Conservation (phyloP, 805 yeast genomes). For the Grigorovia humatica region DNA sequence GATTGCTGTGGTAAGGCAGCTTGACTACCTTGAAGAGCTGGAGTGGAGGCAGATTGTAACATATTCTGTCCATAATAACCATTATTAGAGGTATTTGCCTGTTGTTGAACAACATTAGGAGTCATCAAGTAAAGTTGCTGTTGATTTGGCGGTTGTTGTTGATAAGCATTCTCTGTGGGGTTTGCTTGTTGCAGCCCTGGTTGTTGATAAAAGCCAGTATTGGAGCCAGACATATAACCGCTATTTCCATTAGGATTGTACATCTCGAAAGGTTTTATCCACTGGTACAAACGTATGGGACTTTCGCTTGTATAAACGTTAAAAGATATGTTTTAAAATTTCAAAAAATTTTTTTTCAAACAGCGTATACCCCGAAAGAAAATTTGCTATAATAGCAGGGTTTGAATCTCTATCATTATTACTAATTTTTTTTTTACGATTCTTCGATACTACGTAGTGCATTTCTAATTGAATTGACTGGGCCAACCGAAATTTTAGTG, state of each 20-base stretch:
- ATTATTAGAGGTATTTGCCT: constrained; percentile 10
- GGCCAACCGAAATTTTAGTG: no score
- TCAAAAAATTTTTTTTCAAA: no score
- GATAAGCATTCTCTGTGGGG: constrained; percentile 3
- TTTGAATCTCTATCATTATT: no score
- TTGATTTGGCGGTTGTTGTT: constrained; percentile 6
- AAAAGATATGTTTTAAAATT: no score
- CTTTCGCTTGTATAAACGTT: no score
- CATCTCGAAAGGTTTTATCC: constrained; percentile 1
- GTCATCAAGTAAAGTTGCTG: constrained; percentile 10
- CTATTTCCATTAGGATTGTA: constrained; percentile 5
- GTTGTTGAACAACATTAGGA: background rate
- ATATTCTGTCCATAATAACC: background rate
- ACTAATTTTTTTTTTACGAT: no score
- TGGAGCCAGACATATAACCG: constrained; percentile 4
- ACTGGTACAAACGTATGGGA: background rate
- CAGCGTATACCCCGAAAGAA: no score
- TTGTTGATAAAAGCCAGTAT: constrained; percentile 25
- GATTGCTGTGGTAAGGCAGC: constrained; percentile 1
- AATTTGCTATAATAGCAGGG: no score
- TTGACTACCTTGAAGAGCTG: background rate
- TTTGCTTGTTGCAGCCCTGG: constrained; percentile 3
- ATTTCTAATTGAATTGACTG: no score
- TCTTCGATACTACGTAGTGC: no score
- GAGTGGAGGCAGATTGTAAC: background rate